Base-by-base conservation (phyloP, 2,329 filamentous ascomycete species). In the Knufia fluminis region DNA sequence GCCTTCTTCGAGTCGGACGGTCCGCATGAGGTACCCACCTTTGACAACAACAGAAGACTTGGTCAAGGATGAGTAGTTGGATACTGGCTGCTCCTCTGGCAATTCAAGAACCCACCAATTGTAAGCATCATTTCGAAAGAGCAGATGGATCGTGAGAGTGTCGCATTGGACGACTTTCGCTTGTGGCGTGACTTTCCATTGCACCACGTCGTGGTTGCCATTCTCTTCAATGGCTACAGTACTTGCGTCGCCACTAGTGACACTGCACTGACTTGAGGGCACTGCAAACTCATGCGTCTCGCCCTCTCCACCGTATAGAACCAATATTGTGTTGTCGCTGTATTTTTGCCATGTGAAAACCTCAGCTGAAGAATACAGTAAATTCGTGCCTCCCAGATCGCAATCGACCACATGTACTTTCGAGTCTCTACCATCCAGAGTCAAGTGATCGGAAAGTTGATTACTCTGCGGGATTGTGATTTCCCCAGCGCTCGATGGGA, bases 171-270 rank as follows among this genome's bases (percentile, higher is more conserved):
- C 57, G 35, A 71, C 65, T 24, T 60, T 62, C 2, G 67, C 65
- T n/a, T 72, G 68, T 0, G 71, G 59, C 24, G 75, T 76, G 2
- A 77, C 75, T 52, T 76, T 64, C 74, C 79, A 85, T 54, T 72
- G 77, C 57, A 68, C 51, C 42, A 65, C 57, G 50, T 65, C 39
- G 19, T 42, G 16, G 16, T 42, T 19, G 39, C 61, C 53, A 12
- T 14, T 20, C 7, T 8, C 44, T 26, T 56, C 52, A 3, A 54
- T 39, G 12, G 46, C 36, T 3, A 51, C 43, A 9, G 14, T 6
- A 17, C 14, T 23, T 14, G 24, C 28, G 38, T 66, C 62, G 9
- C 66, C 40, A 20, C 66, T 52, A 1, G 60, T 63, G 2, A 55
- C 52, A 7, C 56, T 58, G 4, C 59, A 59, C 51, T 59, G 31